Conservation (phyloP, 208 protist genomes). For the Trypanosomatidae sp. region DNA sequence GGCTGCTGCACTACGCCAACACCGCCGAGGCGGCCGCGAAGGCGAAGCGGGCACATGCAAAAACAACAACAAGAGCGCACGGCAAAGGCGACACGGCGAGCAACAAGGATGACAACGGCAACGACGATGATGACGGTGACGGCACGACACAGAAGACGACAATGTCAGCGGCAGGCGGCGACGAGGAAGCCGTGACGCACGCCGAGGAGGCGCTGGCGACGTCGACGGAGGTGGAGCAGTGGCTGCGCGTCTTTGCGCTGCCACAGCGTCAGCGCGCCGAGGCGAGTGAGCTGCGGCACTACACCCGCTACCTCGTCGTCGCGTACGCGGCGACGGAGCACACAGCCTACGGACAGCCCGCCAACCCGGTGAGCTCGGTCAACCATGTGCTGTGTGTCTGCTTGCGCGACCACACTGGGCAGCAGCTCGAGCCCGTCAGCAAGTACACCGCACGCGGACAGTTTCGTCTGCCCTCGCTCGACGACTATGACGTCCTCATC, state of each 20-base stretch:
- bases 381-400: constrained; percentile 55
- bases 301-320: constrained; percentile 44
- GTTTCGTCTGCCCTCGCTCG: constrained; percentile 44
- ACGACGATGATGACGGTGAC: too few relatives aligned
- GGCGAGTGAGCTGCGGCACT: constrained; percentile 27
- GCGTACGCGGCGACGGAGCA: constrained; percentile 53
- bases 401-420: constrained; percentile 26
- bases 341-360: constrained; percentile 31
- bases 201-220: constrained; percentile 4
- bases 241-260: constrained; percentile 21
- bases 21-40: too few relatives aligned
- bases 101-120: too few relatives aligned
- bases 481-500: constrained; percentile 59
- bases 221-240: constrained; percentile 26
- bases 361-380: constrained; percentile 27
- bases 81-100: too few relatives aligned
- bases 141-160: background rate
- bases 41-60: too few relatives aligned
- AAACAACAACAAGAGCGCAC: background rate
- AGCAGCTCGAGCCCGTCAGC: constrained; percentile 51
- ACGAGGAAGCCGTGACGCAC: constrained; percentile 1
- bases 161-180: constrained; percentile 2
- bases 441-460: constrained; percentile 32
- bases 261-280: constrained; percentile 28
- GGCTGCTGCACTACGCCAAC: too few relatives aligned